Base-by-base conservation (phyloP, 352 stramenopile species). In the Phytophthora colocasiae region DNA sequence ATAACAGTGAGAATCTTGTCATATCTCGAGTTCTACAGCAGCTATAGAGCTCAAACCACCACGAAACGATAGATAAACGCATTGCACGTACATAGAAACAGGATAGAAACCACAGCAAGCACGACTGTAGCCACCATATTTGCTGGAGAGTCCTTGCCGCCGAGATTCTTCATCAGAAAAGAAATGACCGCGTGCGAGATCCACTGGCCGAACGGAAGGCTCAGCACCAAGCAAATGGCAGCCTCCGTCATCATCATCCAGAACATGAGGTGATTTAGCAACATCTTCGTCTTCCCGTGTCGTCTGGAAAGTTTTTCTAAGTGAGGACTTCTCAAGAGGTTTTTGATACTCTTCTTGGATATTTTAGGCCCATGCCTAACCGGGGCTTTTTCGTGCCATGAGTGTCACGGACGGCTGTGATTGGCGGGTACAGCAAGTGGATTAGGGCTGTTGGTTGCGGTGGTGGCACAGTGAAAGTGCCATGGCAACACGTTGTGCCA, bases 61-160 rank as follows among this genome's bases (percentile, higher is more conserved):
- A 22, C 15, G 9, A 38, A 50, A 53, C 55, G 6, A 48, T 31
- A 54, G 26, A 9, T 47, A 48, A 6, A 10, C 17, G 39, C 17
- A 40, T n/a, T 24, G 22, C 22, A 78, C 85, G 26, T 81, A 95
- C 87, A 91, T 15, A 92, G 14, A 59, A 95, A 95, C 29, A 94
- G 74, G 8, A 95, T 53, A 1, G 72, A 66, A 41, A 95, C 75
- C 27, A 95, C 29, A 7, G 81, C 71, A 50, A 95, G 77, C 22
- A 89, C 27, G 34, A 92, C 58, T 0, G 63, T 84, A 24, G 72
- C 83, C 40, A 84, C 60, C 14, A 74, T 73, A 15, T 75, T 81
- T 31, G 63, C 71, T 15, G 67, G 62, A 31, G 84, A 88, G 65
- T 87, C 71, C 29, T 72, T 77, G 40, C 69, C 76, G 44, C 80